A percentile compares a stretch with the other conserved stretches of the same genome.
phyloP scores from a whole-genome alignment of 2,329 filamentous ascomycete species.

The Periconia sp. region DNA sequence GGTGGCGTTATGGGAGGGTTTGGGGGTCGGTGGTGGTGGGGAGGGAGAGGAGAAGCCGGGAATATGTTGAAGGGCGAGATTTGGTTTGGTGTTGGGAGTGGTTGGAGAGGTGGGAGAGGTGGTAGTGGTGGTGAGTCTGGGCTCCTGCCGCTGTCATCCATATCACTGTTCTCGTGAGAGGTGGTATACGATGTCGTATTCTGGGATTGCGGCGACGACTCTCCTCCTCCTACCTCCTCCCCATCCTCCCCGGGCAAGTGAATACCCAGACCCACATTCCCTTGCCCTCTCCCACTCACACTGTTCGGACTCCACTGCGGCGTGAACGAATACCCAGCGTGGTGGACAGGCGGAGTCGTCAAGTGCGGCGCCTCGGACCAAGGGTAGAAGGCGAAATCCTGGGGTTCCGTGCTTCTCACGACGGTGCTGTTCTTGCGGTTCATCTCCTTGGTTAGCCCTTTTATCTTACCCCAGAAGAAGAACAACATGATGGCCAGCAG shows the following conservation, averaged over 20 bases:
- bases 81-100: neutral
- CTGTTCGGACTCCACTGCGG: neutral
- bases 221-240: neutral
- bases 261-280: neutral
- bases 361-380: neutral
- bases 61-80: neutral
- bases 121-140: neutral
- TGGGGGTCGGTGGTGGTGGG: neutral
- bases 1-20: neutral
- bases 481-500: slow-evolving; percentile 23
- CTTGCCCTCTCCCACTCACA: neutral
- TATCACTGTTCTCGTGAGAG: neutral
- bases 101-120: neutral
- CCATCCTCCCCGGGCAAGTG: neutral
- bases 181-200: neutral
- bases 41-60: neutral
- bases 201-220: neutral
- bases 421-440: slow-evolving; percentile 21
- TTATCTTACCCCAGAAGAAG: slow-evolving; percentile 30
- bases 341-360: neutral
- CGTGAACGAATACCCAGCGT: neutral
- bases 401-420: neutral
- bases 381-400: neutral
- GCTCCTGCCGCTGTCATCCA: neutral
- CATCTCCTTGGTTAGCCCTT: slow-evolving; percentile 24